Evolutionary conservation across 2,329 filamentous ascomycete species (phyloP).

Genomic region (Cercospora zeina): DNA sequence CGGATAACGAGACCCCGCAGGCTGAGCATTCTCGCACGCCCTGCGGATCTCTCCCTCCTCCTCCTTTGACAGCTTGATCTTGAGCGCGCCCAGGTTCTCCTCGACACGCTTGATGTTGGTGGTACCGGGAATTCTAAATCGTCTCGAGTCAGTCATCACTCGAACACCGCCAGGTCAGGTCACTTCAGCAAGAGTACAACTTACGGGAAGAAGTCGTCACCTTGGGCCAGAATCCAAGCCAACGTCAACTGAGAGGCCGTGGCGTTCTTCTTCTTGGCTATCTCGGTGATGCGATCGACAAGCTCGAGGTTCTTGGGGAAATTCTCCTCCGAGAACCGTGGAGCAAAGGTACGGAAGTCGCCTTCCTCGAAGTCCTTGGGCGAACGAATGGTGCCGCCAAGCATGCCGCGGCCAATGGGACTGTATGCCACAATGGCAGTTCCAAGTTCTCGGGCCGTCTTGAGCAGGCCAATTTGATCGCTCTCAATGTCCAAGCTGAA

Average conservation of each 20-base stretch:
- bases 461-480: conserved; percentile 51
- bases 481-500: conserved; percentile 62
- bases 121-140: conserved; percentile 50
- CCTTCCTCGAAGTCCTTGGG: conserved; percentile 50
- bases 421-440: conserved; percentile 59
- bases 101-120: conserved; percentile 51
- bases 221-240: conserved; percentile 63
- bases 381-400: conserved; percentile 54
- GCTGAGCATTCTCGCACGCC: conserved; percentile 40
- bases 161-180: too few species aligned
- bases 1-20: conserved; percentile 45
- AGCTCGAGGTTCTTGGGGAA: conserved; percentile 58
- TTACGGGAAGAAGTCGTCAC: conserved; percentile 57
- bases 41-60: conserved; percentile 43
- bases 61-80: conserved; percentile 41
- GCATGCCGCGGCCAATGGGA: conserved; percentile 60
- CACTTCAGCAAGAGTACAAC: not conserved
- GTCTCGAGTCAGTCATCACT: not conserved
- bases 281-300: conserved; percentile 51
- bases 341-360: conserved; percentile 52
- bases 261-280: conserved; percentile 57
- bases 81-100: conserved; percentile 46
- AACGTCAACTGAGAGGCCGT: conserved; percentile 61
- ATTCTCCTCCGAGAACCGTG: conserved; percentile 56
- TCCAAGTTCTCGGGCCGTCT: conserved; percentile 60